A percentile compares a stretch with the other conserved stretches of the same genome.
Conservation (phyloP, 208 protist species). For the Novymonas esmeraldas region DNA sequence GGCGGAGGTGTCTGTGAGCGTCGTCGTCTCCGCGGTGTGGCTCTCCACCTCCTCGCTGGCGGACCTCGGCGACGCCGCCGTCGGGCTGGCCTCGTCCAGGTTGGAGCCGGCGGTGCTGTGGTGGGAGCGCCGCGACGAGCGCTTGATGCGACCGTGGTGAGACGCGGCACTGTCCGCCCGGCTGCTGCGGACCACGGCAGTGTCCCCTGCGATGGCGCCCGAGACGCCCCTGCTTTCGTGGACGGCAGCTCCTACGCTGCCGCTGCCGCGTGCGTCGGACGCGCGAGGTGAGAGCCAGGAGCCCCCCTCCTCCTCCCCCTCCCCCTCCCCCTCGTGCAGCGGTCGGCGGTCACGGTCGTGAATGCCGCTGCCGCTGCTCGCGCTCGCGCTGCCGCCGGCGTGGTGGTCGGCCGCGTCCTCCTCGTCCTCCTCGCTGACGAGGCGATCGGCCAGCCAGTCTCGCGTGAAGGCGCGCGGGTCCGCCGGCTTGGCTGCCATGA, state of each 20-base stretch:
- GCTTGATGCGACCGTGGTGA: not conserved
- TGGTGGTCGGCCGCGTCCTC: not conserved
- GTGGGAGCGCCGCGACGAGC: not conserved
- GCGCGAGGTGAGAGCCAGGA: not conserved
- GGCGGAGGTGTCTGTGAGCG: not conserved
- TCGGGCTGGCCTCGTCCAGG: not conserved
- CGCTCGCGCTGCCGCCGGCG: not conserved
- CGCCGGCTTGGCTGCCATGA: constrained; percentile 59
- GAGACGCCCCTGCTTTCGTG: constrained; percentile 1
- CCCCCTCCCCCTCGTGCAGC: too few relatives aligned
- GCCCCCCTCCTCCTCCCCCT: too few relatives aligned
- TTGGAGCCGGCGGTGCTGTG: not conserved
- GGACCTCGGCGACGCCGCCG: not conserved
- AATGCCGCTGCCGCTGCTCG: not conserved
- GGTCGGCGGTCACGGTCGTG: not conserved
- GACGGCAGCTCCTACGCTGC: constrained; percentile 6
- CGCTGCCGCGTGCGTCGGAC: constrained; percentile 6
- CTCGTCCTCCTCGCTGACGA: constrained; percentile 31
- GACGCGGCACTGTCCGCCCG: not conserved
- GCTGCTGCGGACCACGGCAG: not conserved
- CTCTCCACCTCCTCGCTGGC: not conserved
- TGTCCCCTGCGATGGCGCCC: not conserved
- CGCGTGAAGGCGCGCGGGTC: constrained; percentile 67
- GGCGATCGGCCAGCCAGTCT: constrained; percentile 54
- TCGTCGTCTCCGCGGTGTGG: not conserved